Evolutionary conservation across 2,329 filamentous ascomycete genomes (phyloP).

Genomic region (Cadophora malorum): DNA sequence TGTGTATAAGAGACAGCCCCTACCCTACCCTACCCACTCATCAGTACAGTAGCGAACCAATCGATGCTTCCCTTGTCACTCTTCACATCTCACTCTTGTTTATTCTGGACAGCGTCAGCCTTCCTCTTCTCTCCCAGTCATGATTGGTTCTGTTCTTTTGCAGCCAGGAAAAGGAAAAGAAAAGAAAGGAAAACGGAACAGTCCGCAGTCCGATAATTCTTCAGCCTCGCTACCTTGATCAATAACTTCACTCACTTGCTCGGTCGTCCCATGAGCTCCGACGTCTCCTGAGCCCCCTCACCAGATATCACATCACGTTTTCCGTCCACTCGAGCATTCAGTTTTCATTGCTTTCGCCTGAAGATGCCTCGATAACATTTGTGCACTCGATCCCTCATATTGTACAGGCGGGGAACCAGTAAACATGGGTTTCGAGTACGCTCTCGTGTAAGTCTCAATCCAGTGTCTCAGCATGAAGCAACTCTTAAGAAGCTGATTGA

Average conservation of each 20-base stretch:
- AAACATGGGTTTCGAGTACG: conserved; percentile 66
- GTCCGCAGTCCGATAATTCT: neutral
- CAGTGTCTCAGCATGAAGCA: neutral
- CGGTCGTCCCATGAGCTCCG: neutral
- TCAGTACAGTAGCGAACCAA: neutral
- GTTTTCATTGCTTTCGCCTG: neutral
- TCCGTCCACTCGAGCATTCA: no score
- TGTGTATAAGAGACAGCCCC: no score
- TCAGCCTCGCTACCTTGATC: neutral
- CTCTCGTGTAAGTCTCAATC: conserved; percentile 59
- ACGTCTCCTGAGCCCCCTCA: neutral
- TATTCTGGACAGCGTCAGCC: neutral
- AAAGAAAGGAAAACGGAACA: neutral
- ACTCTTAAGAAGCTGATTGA: conserved; percentile 22
- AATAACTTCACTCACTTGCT: neutral
- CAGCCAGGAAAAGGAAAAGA: neutral
- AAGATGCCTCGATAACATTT: conserved; percentile 14
- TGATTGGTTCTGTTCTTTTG: neutral
- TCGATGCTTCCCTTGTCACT: neutral
- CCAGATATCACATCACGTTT: neutral
- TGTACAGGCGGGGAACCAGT: conserved; percentile 7
- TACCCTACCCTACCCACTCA: no score
- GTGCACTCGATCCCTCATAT: neutral
- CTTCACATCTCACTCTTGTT: neutral
- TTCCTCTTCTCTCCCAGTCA: neutral